These are phyloP conservation scores for Brettanomyces anomalus DNA, from an alignment of 805 yeast genomes.

Conservation along the genomic window DNA sequence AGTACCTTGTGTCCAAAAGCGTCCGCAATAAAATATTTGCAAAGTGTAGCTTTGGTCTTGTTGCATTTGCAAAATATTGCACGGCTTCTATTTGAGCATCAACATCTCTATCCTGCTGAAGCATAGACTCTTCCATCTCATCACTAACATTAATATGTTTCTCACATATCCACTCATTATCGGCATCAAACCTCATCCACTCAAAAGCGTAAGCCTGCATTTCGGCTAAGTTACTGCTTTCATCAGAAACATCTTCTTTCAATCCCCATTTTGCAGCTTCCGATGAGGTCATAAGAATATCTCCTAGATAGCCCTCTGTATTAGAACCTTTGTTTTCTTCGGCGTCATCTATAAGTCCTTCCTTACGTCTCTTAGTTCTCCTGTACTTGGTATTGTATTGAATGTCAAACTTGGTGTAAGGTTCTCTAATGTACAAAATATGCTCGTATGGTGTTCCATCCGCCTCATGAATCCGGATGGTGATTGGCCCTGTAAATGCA, in stretches of 20 bases:
- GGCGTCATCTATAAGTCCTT: conserved; percentile 32
- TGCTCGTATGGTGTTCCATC: conserved; percentile 99
- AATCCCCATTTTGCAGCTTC: conserved; percentile 67
- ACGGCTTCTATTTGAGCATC: conserved; percentile 91
- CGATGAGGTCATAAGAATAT: conserved; percentile 49
- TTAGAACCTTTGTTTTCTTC: conserved; percentile 20
- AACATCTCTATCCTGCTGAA: conserved; percentile 91
- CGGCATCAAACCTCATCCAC: conserved; percentile 97
- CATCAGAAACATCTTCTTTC: conserved; percentile 7
- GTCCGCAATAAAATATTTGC: conserved; percentile 76
- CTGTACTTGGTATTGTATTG: conserved; percentile 93
- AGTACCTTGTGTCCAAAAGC: conserved; percentile 73
- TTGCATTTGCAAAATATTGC: conserved; percentile 53
- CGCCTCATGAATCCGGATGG: conserved; percentile 93
- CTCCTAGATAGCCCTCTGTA: conserved; percentile 54
- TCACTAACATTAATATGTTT: conserved; percentile 82
- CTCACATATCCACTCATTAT: conserved; percentile 91
- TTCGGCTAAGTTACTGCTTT: conserved; percentile 37
- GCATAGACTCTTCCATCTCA: conserved; percentile 88
- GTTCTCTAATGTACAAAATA: conserved; percentile 83
- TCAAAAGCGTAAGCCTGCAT: conserved; percentile 75
- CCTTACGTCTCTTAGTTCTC: conserved; percentile 59
- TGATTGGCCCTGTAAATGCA: conserved; percentile 90
- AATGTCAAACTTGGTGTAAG: conserved; percentile 78
- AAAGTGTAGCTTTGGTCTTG: conserved; percentile 52